Base-by-base conservation (phyloP, 441 rosid species). In the Francoa sonchifolia region DNA sequence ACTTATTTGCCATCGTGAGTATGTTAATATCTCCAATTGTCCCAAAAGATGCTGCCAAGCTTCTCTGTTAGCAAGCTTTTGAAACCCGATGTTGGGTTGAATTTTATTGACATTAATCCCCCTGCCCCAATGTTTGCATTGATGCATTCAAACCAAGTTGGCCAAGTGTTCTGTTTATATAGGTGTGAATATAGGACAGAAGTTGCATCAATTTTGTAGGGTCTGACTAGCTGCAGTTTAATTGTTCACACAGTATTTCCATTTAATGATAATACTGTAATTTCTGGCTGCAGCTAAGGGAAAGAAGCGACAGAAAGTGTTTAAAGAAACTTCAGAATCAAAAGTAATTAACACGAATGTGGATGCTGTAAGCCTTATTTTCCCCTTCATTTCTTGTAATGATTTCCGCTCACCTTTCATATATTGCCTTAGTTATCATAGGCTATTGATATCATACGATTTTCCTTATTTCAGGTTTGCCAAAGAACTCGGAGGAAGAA, bases 271-370 rank as follows among this genome's bases (percentile, higher is more conserved):
- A 30, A 14, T 8, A 22, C 9, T 20, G 11, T 32, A 35, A 44
- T 42, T 42, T 68, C 42, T 50, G 20, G 42, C 9, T 53, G 51
- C 73, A 67, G 74, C 29, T 5, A 73, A 65, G 58, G 50, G 38
- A 50, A 67, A 39, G 65, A 62, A 57, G 47, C 44, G 52, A 42
- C 53, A 14, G 33, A 35, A 50, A 18, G 23, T 28, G 33, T 48
- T 21, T 26, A 42, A 22, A 9, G 60, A 55, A 9, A 50, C 40
- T 13, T 55, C 58, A 6, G 56, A 28, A 34, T 54, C 71, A 17
- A 69, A 65, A 48, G 40, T 51, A 25, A 26, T 11, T 18, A 33
- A 65, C 19, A 49, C 43, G 34, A 54, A 48, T 22, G 56, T 54
- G 23, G 64, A 62, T 40, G 26, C 37, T 49, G 76, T 69, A 54